Conservation (phyloP, 2,329 filamentous ascomycete genomes). For the Aspergillus calidoustus region DNA sequence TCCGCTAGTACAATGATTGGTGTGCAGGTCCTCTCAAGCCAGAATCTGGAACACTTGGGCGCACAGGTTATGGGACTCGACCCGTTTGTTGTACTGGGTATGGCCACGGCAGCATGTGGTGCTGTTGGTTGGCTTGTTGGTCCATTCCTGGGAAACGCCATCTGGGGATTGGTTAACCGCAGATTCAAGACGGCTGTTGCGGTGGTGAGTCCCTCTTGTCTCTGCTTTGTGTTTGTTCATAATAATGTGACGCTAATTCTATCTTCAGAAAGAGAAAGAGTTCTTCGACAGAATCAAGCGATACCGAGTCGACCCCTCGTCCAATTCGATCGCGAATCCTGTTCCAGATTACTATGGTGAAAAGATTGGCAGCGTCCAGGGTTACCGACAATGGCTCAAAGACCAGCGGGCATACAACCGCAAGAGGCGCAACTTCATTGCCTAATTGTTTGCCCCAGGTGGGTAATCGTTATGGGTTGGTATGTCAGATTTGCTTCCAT, state of each 20-base stretch:
- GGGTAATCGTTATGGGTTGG: not conserved
- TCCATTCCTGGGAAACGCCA: slow-evolving; percentile 76
- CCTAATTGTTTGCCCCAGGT: slow-evolving; percentile 23
- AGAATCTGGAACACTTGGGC: slow-evolving; percentile 68
- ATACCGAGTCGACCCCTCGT: slow-evolving; percentile 87
- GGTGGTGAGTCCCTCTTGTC: slow-evolving; percentile 54
- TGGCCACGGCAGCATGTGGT: slow-evolving; percentile 76
- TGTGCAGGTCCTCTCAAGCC: slow-evolving; percentile 64
- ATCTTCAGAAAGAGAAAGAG: slow-evolving; percentile 79
- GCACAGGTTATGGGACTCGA: slow-evolving; percentile 80
- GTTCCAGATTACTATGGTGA: slow-evolving; percentile 98
- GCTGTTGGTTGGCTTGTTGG: slow-evolving; percentile 88
- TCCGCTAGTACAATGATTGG: slow-evolving; percentile 61
- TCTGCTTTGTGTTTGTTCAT: not conserved
- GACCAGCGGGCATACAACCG: slow-evolving; percentile 97
- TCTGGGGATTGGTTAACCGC: slow-evolving; percentile 78
- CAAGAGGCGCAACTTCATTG: slow-evolving; percentile 64
- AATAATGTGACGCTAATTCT: slow-evolving; percentile 14
- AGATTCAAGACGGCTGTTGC: slow-evolving; percentile 74
- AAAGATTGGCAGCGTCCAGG: slow-evolving; percentile 91
- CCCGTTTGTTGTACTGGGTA: slow-evolving; percentile 80
- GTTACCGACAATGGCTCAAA: slow-evolving; percentile 94
- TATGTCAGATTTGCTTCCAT: not conserved
- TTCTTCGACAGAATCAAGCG: slow-evolving; percentile 92
- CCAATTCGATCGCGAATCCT: slow-evolving; percentile 87